phyloP scores from a whole-genome alignment of 495 filamentous ascomycete species.

The Penicillium riverlandense region DNA sequence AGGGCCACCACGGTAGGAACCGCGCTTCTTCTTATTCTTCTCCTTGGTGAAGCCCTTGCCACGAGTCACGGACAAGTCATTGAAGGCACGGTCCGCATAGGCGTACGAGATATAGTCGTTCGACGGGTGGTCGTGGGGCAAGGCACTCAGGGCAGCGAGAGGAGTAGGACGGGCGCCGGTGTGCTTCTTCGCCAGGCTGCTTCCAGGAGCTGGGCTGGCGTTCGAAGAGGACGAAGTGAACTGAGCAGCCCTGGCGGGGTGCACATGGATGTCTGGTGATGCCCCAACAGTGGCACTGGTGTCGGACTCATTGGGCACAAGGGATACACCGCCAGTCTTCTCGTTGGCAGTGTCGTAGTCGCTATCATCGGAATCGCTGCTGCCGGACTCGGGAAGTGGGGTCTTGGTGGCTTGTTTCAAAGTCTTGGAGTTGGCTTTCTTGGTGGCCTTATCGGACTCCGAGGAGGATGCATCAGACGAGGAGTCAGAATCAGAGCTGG shows the following conservation, averaged over 20 bases:
- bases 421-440: constrained; percentile 27
- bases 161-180: constrained; percentile 37
- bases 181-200: constrained; percentile 46
- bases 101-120: constrained; percentile 78
- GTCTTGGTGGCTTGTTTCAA: constrained; percentile 47
- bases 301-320: constrained; percentile 12
- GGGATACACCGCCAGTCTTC: constrained; percentile 9
- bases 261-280: constrained; percentile 18
- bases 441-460: constrained; percentile 25
- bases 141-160: constrained; percentile 38
- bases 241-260: constrained; percentile 18
- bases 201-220: constrained; percentile 38
- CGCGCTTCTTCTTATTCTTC: constrained; percentile 93
- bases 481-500: constrained; percentile 25
- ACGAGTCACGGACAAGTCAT: constrained; percentile 81
- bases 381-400: constrained; percentile 40
- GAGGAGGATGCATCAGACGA: constrained; percentile 18
- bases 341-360: constrained; percentile 19
- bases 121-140: constrained; percentile 39
- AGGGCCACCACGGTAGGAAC: constrained; percentile 75
- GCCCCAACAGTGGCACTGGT: constrained; percentile 27
- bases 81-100: constrained; percentile 80
- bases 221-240: constrained; percentile 27
- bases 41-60: constrained; percentile 99
- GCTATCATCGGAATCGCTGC: constrained; percentile 16